These are phyloP conservation scores for Myriangium duriaei DNA, from an alignment of 2,329 filamentous ascomycete genomes.

Conservation along the genomic window DNA sequence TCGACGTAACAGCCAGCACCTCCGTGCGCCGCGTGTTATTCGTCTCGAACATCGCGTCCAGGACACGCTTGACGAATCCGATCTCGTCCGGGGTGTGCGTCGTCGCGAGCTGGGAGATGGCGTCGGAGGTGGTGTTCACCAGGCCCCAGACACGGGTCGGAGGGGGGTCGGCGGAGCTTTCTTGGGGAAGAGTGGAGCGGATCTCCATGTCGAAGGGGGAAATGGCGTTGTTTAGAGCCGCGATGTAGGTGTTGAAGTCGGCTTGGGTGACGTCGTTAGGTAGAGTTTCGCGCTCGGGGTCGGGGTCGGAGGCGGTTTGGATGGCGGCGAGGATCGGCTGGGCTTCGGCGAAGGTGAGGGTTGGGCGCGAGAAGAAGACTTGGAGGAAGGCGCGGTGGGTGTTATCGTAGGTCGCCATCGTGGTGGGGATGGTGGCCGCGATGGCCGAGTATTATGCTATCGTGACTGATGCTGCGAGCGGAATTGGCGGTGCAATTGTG, in stretches of 20 bases:
- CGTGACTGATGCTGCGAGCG: too few species aligned
- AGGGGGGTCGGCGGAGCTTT: not conserved
- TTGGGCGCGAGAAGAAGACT: conserved; percentile 66
- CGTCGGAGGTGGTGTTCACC: conserved; percentile 78
- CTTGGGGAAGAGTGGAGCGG: conserved; percentile 54
- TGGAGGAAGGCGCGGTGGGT: conserved; percentile 82
- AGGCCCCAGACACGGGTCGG: conserved; percentile 60
- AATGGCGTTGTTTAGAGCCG: conserved; percentile 57
- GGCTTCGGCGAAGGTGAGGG: conserved; percentile 62
- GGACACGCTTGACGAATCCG: conserved; percentile 71
- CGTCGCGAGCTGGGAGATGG: conserved; percentile 77
- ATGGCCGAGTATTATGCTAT: conserved; percentile 1
- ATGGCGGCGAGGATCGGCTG: conserved; percentile 67
- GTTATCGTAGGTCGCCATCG: conserved; percentile 39
- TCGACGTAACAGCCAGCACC: conserved; percentile 66
- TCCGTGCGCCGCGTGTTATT: conserved; percentile 73
- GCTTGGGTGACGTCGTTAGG: conserved; percentile 54
- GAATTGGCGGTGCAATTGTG: not conserved
- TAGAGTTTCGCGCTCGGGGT: conserved; percentile 32
- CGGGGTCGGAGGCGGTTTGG: conserved; percentile 44
- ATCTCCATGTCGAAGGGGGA: conserved; percentile 82
- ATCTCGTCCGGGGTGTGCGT: conserved; percentile 72
- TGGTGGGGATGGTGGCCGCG: conserved; percentile 1
- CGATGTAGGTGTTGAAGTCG: conserved; percentile 56
- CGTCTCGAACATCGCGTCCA: conserved; percentile 85